Conservation (phyloP, 805 yeast genomes). For the Candida pseudoglaebosa region DNA sequence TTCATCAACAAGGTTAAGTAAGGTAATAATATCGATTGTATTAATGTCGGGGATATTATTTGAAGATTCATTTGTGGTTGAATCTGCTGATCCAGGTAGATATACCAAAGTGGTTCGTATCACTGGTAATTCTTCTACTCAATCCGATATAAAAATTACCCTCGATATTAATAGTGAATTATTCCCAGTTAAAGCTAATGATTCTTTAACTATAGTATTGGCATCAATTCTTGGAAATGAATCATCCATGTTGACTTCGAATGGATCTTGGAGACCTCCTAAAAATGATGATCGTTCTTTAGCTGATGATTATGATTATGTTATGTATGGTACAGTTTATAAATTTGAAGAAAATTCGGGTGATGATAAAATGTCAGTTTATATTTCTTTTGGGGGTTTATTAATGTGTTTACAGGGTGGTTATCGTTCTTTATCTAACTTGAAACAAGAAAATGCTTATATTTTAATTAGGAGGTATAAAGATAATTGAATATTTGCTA, state of each 20-base stretch:
- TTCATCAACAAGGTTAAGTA: no score
- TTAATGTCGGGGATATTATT: constrained; percentile 70
- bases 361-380: constrained; percentile 74
- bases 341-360: constrained; percentile 82
- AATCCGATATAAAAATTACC: constrained; percentile 74
- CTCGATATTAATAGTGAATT: constrained; percentile 89
- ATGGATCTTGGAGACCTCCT: constrained; percentile 81
- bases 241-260: constrained; percentile 39
- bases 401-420: constrained; percentile 93
- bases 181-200: constrained; percentile 76
- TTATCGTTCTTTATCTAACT: constrained; percentile 78
- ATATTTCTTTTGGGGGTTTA: constrained; percentile 93
- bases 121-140: constrained; percentile 81
- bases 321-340: constrained; percentile 96
- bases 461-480: constrained; percentile 74
- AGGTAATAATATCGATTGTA: no score
- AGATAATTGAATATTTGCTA: constrained; percentile 21
- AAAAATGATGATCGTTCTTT: constrained; percentile 77
- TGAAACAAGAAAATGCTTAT: constrained; percentile 93
- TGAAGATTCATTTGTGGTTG: constrained; percentile 87
- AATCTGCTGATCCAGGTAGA: constrained; percentile 80
- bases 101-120: constrained; percentile 90
- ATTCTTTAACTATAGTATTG: constrained; percentile 78
- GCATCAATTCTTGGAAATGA: constrained; percentile 69
- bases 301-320: constrained; percentile 97